phyloP scores from a whole-genome alignment of 148 eudicot genomes.

The Vaccinium macrocarpon region DNA sequence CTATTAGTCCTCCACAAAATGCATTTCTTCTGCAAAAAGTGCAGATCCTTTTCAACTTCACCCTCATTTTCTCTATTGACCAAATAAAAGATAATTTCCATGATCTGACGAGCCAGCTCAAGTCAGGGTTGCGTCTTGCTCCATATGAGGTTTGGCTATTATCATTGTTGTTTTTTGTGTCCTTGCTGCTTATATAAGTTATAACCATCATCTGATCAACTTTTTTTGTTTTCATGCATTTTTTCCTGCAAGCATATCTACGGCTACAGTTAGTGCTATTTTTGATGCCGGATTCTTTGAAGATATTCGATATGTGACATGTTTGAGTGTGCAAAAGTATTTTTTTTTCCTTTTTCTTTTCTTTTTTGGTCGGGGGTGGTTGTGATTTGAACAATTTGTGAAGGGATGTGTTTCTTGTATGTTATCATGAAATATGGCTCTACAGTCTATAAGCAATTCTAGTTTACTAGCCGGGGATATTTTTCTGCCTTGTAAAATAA shows the following conservation, averaged over 20 bases:
- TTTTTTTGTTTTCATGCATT: neutral
- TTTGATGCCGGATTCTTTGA: constrained; percentile 3
- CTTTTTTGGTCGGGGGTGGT: neutral
- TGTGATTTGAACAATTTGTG: constrained; percentile 7
- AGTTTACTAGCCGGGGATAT: neutral
- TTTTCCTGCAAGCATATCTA: neutral
- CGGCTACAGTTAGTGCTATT: neutral
- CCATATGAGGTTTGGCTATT: constrained; percentile 59
- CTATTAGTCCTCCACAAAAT: constrained; percentile 58
- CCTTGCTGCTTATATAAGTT: neutral
- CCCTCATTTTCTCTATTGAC: constrained; percentile 69
- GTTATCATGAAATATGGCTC: neutral
- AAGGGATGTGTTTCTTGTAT: neutral
- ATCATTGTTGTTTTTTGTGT: neutral
- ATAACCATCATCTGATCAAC: neutral
- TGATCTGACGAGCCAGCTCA: constrained; percentile 65
- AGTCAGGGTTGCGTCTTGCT: constrained; percentile 64
- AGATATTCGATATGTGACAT: neutral
- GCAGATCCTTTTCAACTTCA: constrained; percentile 83
- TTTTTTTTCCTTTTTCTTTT: neutral
- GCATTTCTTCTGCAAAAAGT: constrained; percentile 76
- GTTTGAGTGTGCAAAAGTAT: neutral
- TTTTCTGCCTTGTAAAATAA: neutral
- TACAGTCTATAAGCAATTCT: neutral
- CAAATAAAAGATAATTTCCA: constrained; percentile 64